Evolutionary conservation across 371 early-diverging fungal genomes (phyloP), one percentile per base, ranked within the genome.

Genomic region (Mucor sp.): DNA sequence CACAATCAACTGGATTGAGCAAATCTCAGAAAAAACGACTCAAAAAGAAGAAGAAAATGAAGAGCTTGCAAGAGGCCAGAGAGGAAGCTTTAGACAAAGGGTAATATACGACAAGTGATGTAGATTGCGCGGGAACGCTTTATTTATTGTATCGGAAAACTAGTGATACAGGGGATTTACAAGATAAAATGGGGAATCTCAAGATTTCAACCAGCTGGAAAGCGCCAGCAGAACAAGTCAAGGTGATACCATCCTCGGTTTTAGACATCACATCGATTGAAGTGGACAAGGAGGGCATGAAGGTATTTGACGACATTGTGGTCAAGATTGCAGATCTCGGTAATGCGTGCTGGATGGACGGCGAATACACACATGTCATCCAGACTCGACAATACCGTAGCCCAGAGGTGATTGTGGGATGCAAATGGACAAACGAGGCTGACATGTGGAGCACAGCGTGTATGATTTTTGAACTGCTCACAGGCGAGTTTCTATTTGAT

Each of bases 271-370:
- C 75, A 11, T 60, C 64, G 0, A 72, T 70, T 30, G 41, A 58
- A 15, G 32, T 17, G 15, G 48, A 43, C 1, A 39, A 44, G 11
- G 58, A 63, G 2, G 39, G 48, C 8, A 17, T 41, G 6, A 28
- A 63, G 11, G 78, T 66, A 4, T 70, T 76, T 65, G 76, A 74
- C 39, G 68, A 75, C 30, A 87, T 93, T 50, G 79, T 77, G 0
- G 93, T 98, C 50, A 99, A 99, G 78, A 95, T 99, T 76, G 97
- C 98, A 9, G 99, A 99, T 84, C 85, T 98, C 28, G 99, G 99
- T 14, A 99, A 97, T 76, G 96, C 99, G 8, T 97, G 96, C 70
- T 97, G 96, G 94, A 89, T 89, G 14, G 88, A 97, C 71, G 91
- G 95, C 39, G 96, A 96, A 69, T 95, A 95, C 67, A 95, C 96